Conservation (phyloP, 495 filamentous ascomycete species). For the Aspergillus homomorphus region DNA sequence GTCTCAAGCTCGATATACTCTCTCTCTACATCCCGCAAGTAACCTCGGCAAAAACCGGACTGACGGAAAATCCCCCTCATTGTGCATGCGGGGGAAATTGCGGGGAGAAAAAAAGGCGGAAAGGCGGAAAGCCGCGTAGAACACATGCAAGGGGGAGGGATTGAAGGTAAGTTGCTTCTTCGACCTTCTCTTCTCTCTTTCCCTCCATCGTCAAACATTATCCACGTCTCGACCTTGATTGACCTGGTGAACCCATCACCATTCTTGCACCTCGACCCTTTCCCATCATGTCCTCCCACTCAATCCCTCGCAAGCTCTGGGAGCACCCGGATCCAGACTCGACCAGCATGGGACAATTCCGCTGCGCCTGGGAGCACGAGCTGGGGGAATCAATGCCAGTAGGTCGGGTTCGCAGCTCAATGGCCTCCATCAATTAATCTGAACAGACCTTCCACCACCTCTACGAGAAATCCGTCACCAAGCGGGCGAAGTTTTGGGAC, state of each 20-base stretch:
- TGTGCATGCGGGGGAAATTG: too few species aligned
- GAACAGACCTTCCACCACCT: constrained; percentile 54
- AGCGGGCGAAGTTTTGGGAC: constrained; percentile 64
- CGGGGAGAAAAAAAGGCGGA: too few species aligned
- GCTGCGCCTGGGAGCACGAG: constrained; percentile 24
- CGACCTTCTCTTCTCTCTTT: neutral
- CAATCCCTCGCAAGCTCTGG: constrained; percentile 51
- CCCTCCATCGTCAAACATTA: neutral
- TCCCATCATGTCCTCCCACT: neutral
- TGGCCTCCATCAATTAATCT: neutral
- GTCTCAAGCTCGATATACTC: too few species aligned
- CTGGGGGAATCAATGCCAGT: constrained; percentile 15
- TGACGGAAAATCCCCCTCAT: too few species aligned
- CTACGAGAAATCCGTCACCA: constrained; percentile 58
- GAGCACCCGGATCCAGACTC: constrained; percentile 57
- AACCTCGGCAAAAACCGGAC: neutral
- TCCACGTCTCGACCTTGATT: neutral
- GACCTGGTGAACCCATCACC: too few species aligned
- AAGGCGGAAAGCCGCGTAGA: constrained; percentile 15
- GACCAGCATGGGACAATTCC: constrained; percentile 63
- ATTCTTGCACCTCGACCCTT: too few species aligned
- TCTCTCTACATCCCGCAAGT: too few species aligned
- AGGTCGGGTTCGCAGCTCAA: neutral
- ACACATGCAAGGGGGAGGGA: neutral
- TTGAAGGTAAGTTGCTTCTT: too few species aligned